These are phyloP conservation scores for Tolypocladium tropicale DNA, from an alignment of 2,329 filamentous ascomycete species.

Conservation along the genomic window DNA sequence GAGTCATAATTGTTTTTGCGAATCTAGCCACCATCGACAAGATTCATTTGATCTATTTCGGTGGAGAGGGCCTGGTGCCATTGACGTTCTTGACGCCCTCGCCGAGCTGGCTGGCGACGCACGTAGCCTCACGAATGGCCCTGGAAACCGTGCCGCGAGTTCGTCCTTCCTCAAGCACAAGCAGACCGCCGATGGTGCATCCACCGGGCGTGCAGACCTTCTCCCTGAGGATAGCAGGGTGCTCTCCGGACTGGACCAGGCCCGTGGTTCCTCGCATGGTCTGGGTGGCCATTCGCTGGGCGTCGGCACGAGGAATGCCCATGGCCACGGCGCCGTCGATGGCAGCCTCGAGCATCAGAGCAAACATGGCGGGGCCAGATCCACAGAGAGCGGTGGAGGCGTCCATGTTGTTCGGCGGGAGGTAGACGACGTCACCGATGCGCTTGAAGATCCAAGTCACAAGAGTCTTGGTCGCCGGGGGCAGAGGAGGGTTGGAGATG, in stretches of 20 bases:
- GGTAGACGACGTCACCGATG: conserved; percentile 59
- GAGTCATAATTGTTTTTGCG: neutral
- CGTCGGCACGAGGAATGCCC: conserved; percentile 63
- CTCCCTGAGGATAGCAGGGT: conserved; percentile 64
- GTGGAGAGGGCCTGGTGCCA: conserved; percentile 15
- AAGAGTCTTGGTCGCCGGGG: conserved; percentile 40
- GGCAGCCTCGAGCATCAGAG: conserved; percentile 63
- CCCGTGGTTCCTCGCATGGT: conserved; percentile 65
- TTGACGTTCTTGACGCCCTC: conserved; percentile 27
- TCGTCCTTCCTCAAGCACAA: conserved; percentile 63
- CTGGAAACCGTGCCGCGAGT: conserved; percentile 57
- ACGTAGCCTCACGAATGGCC: conserved; percentile 61
- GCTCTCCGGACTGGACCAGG: conserved; percentile 59
- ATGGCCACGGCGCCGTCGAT: conserved; percentile 71
- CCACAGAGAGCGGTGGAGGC: conserved; percentile 64
- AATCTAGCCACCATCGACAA: neutral
- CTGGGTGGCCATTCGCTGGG: conserved; percentile 69
- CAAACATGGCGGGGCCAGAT: conserved; percentile 66
- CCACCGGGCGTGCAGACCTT: conserved; percentile 71
- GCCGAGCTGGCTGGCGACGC: conserved; percentile 54
- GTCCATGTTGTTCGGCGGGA: conserved; percentile 61
- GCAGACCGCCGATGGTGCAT: conserved; percentile 64
- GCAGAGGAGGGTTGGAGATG: conserved; percentile 47
- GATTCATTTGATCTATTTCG: neutral
- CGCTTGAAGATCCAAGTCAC: conserved; percentile 69